phyloP scores from a whole-genome alignment of 441 rosid genomes.

The Populus hybrid region DNA sequence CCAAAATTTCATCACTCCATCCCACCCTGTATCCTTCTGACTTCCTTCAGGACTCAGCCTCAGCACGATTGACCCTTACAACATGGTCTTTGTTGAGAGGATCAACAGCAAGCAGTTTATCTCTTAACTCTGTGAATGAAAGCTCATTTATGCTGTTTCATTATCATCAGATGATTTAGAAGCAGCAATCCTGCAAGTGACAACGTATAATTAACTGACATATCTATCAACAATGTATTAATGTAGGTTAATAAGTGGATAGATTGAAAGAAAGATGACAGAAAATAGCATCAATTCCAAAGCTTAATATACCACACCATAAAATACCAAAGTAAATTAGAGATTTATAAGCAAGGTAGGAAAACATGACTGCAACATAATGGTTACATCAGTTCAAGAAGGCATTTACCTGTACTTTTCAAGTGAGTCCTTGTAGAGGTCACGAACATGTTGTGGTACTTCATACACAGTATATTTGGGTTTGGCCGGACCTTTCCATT shows the following conservation, averaged over 20 bases:
- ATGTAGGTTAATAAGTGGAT: neutral
- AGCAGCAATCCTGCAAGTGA: constrained; percentile 45
- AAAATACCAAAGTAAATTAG: neutral
- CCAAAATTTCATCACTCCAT: constrained; percentile 96
- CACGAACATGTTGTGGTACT: constrained; percentile 67
- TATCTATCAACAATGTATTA: neutral
- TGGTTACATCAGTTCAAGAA: neutral
- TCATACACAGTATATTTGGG: constrained; percentile 73
- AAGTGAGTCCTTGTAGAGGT: constrained; percentile 66
- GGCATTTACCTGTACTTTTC: constrained; percentile 61
- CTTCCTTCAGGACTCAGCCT: constrained; percentile 94
- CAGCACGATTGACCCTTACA: constrained; percentile 71
- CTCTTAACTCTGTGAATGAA: constrained; percentile 85
- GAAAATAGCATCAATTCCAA: neutral
- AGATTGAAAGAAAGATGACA: neutral
- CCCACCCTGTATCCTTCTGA: constrained; percentile 96
- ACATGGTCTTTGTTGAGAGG: constrained; percentile 87
- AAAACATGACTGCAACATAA: neutral
- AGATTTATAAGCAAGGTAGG: neutral
- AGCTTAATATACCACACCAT: neutral
- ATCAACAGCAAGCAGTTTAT: constrained; percentile 83
- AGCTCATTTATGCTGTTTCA: constrained; percentile 60
- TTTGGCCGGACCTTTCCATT: constrained; percentile 84
- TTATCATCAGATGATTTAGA: constrained; percentile 40
- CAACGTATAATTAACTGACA: constrained; percentile 21